Evolutionary conservation across 2,329 filamentous ascomycete genomes (phyloP).

Genomic region (Zalaria sp.): DNA sequence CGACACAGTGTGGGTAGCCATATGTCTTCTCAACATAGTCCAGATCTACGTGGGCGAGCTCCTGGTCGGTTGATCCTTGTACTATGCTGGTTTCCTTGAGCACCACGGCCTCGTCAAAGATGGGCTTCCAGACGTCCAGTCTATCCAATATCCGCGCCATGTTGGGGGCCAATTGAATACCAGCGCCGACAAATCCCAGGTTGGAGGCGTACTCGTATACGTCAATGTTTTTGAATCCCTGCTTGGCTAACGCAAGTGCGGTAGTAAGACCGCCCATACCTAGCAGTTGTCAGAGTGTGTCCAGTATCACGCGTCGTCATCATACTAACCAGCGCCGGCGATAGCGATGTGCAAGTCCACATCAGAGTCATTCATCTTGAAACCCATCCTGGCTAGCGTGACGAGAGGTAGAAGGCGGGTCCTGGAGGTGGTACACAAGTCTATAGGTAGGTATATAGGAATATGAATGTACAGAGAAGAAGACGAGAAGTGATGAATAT

Average conservation of each 20-base stretch:
- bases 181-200: constrained; percentile 70
- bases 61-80: constrained; percentile 54
- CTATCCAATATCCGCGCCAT: constrained; percentile 63
- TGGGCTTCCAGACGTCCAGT: constrained; percentile 57
- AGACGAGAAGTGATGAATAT: too few relatives aligned
- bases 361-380: neutral
- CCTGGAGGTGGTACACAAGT: too few relatives aligned
- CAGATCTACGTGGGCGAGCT: constrained; percentile 58
- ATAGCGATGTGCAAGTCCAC: constrained; percentile 19
- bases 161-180: constrained; percentile 74
- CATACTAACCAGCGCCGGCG: constrained; percentile 16
- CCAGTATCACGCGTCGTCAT: neutral
- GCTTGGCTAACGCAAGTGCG: constrained; percentile 60
- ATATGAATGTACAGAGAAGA: too few relatives aligned
- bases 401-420: too few relatives aligned
- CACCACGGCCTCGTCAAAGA: constrained; percentile 57
- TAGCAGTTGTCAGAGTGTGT: constrained; percentile 14
- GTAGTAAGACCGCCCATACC: constrained; percentile 67
- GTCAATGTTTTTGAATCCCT: constrained; percentile 59
- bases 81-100: constrained; percentile 56
- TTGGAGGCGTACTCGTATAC: constrained; percentile 61
- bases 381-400: too few relatives aligned
- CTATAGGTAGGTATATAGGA: too few relatives aligned
- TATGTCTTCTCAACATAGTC: constrained; percentile 54
- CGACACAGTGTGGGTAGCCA: constrained; percentile 65